A percentile compares a stretch with the other conserved stretches of the same genome.
phyloP scores from a whole-genome alignment of 164 flowering plant genomes.

The Nelumbo lutea region DNA sequence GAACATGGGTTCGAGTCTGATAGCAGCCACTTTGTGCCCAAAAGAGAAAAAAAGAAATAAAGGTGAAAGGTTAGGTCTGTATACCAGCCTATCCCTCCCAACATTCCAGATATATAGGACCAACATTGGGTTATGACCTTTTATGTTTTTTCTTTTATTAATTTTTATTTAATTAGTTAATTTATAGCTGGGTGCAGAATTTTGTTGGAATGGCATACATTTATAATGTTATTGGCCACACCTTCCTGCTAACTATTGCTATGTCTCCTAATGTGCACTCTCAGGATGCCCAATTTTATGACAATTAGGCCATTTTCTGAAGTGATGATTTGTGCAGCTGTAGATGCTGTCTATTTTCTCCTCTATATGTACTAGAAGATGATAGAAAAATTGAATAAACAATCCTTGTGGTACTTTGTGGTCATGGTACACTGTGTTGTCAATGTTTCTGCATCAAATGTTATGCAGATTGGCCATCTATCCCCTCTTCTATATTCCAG shows the following conservation, averaged over 20 bases:
- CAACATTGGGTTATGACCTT: no score
- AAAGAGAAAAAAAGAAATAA: no score
- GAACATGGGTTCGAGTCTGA: no score
- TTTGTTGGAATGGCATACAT: background rate
- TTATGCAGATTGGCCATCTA: slow-evolving; percentile 76
- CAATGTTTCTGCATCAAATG: slow-evolving; percentile 83
- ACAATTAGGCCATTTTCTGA: slow-evolving; percentile 80
- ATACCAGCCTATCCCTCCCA: no score
- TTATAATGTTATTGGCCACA: background rate
- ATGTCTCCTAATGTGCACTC: slow-evolving; percentile 14
- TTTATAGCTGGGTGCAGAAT: background rate
- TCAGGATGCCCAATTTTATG: slow-evolving; percentile 88
- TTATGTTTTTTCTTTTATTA: no score
- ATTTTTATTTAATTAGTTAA: background rate
- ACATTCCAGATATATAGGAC: no score
- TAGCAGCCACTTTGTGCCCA: no score
- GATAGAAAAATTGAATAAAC: slow-evolving; percentile 65
- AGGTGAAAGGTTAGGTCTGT: no score
- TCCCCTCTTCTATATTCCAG: slow-evolving; percentile 64
- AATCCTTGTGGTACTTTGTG: slow-evolving; percentile 72
- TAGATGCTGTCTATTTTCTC: slow-evolving; percentile 97
- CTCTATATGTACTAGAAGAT: slow-evolving; percentile 73
- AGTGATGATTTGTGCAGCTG: slow-evolving; percentile 87
- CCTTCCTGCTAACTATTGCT: background rate
- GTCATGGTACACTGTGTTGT: slow-evolving; percentile 83